Evolutionary conservation across 2,329 filamentous ascomycete genomes (phyloP).

Genomic region (Stenocarpella maydis): DNA sequence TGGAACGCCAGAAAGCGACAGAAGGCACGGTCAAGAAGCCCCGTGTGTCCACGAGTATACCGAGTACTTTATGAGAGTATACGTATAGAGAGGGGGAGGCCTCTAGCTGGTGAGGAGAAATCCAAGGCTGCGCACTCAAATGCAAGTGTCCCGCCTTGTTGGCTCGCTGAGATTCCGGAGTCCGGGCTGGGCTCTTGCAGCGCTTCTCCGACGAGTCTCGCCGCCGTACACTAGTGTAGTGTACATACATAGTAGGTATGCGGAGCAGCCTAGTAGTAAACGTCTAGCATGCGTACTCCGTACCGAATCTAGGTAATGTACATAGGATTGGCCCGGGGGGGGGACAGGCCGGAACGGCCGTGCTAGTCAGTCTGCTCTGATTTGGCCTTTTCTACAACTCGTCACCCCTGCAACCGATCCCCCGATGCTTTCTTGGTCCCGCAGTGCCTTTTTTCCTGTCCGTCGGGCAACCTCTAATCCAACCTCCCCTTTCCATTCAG

Average conservation of each 20-base stretch:
- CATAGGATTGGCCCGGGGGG: too few species aligned
- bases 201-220: neutral
- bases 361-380: slow-evolving; percentile 28
- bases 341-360: slow-evolving; percentile 18
- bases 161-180: slow-evolving; percentile 5
- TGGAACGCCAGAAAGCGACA: too few species aligned
- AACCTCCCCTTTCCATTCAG: slow-evolving; percentile 4
- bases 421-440: slow-evolving; percentile 25
- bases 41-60: neutral
- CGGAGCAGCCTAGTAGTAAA: too few species aligned
- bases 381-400: slow-evolving; percentile 25
- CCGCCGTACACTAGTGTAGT: too few species aligned
- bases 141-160: neutral
- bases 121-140: neutral
- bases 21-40: neutral
- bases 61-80: too few species aligned
- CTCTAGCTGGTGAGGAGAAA: neutral
- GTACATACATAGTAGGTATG: too few species aligned
- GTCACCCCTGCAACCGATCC: slow-evolving; percentile 34
- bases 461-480: slow-evolving; percentile 20
- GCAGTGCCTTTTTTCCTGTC: slow-evolving; percentile 15
- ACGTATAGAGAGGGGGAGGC: too few species aligned
- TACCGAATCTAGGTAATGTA: too few species aligned
- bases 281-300: too few species aligned
- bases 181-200: slow-evolving; percentile 22